phyloP scores from a whole-genome alignment of 257 asterid species.

The Cordia subcordata region DNA sequence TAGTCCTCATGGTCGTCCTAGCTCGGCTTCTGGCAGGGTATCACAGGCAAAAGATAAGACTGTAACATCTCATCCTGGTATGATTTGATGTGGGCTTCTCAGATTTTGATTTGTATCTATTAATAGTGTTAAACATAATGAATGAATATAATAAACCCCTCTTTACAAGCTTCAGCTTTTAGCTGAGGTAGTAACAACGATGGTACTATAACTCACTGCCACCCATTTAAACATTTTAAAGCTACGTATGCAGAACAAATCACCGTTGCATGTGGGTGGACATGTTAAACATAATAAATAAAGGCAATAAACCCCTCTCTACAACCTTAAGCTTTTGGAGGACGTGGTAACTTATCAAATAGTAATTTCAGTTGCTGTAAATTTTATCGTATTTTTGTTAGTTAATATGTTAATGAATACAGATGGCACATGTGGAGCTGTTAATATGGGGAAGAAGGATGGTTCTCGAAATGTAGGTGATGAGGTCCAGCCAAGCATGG shows the following conservation, averaged over 20 bases:
- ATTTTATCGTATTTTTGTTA: background rate
- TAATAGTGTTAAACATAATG: too few relatives aligned
- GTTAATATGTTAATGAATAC: slow-evolving; percentile 23
- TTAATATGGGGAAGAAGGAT: slow-evolving; percentile 56
- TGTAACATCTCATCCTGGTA: slow-evolving; percentile 50
- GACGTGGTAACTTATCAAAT: too few relatives aligned
- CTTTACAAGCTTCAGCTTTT: too few relatives aligned
- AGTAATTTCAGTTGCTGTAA: background rate
- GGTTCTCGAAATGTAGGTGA: slow-evolving; percentile 48
- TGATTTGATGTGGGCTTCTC: slow-evolving; percentile 23
- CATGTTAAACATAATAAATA: too few relatives aligned
- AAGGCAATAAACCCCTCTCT: too few relatives aligned
- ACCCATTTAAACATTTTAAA: too few relatives aligned
- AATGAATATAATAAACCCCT: too few relatives aligned
- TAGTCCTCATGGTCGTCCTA: slow-evolving; percentile 49
- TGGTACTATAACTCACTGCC: too few relatives aligned
- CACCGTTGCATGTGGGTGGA: too few relatives aligned
- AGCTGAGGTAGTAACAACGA: too few relatives aligned
- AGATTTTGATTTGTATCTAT: background rate
- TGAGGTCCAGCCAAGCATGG: slow-evolving; percentile 42
- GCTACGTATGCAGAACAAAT: too few relatives aligned
- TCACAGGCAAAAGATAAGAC: slow-evolving; percentile 36
- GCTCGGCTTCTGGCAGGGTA: slow-evolving; percentile 62
- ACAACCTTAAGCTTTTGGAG: too few relatives aligned
- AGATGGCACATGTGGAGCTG: slow-evolving; percentile 51